These are phyloP conservation scores for Parmelia sp. DNA, from an alignment of 495 filamentous ascomycete genomes.

Conservation along the genomic window DNA sequence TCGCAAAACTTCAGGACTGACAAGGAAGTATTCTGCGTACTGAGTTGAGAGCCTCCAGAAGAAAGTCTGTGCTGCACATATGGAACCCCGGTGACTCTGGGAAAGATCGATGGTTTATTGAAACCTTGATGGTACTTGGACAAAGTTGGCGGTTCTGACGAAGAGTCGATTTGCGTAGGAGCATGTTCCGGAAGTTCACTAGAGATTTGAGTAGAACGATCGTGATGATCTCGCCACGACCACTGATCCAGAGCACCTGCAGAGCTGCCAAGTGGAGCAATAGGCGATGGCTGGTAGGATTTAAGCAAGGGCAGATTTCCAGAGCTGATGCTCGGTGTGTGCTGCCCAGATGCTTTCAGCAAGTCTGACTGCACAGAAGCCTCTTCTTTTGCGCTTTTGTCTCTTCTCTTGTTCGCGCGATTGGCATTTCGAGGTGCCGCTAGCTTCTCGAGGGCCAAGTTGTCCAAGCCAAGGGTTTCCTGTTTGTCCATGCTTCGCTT, in stretches of 20 bases:
- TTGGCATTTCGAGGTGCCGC: conserved; percentile 4
- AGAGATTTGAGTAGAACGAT: not conserved
- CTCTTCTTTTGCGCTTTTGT: not conserved
- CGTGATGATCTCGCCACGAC: not conserved
- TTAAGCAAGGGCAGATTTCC: not conserved
- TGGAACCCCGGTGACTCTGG: not conserved
- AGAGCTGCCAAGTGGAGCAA: not conserved
- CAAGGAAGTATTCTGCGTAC: not conserved
- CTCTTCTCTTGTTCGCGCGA: conserved; percentile 2
- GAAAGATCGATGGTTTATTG: not conserved
- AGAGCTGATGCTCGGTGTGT: not conserved
- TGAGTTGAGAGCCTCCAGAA: not conserved
- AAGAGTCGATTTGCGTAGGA: not conserved
- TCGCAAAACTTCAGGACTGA: conserved; percentile 13
- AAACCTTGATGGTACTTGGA: not conserved
- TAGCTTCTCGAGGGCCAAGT: conserved; percentile 7
- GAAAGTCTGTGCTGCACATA: not conserved
- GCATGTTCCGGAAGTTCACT: not conserved
- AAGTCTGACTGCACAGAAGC: not conserved
- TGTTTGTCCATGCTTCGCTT: conserved; percentile 14
- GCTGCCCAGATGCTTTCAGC: not conserved
- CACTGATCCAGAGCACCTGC: not conserved
- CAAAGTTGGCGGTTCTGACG: not conserved
- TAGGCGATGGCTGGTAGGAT: not conserved
- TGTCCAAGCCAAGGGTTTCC: conserved; percentile 17